Percentiles rank a stretch among this genome's conserved stretches.
Evolutionary conservation across 139 green algal genomes (phyloP).

Genomic region (Picochlorum sp.): DNA sequence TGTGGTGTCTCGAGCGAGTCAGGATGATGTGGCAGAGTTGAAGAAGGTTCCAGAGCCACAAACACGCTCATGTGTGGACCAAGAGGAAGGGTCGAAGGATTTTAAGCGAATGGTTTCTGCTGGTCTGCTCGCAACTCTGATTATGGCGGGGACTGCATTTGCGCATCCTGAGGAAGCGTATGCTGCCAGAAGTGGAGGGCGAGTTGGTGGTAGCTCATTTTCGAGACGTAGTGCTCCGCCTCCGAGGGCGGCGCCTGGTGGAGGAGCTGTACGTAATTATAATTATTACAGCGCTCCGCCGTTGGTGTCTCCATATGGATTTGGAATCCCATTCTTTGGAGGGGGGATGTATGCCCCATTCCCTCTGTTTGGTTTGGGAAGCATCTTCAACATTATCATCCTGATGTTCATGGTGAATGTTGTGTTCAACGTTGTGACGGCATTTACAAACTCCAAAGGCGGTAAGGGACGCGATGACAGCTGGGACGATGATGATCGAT

Average conservation of each 20-base stretch:
- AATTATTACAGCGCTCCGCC: slow-evolving; percentile 30
- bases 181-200: slow-evolving; percentile 25
- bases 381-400: slow-evolving; percentile 33
- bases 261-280: slow-evolving; percentile 19
- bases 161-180: slow-evolving; percentile 23
- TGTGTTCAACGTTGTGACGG: not conserved
- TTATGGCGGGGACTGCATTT: slow-evolving; percentile 19
- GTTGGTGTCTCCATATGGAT: slow-evolving; percentile 27
- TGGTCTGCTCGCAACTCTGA: slow-evolving; percentile 21
- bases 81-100: no score
- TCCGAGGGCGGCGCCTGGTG: not conserved
- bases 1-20: no score
- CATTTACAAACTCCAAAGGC: slow-evolving; percentile 9
- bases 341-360: slow-evolving; percentile 19
- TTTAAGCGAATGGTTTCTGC: slow-evolving; percentile 1
- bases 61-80: no score
- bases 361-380: slow-evolving; percentile 19
- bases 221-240: slow-evolving; percentile 1
- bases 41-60: no score
- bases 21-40: no score
- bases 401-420: slow-evolving; percentile 23
- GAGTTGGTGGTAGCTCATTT: slow-evolving; percentile 26
- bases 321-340: slow-evolving; percentile 29
- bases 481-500: slow-evolving; percentile 9
- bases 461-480: slow-evolving; percentile 1